phyloP scores from a whole-genome alignment of 1,284 basidiomycete species.

The Neotropicomus parvogracilis region DNA sequence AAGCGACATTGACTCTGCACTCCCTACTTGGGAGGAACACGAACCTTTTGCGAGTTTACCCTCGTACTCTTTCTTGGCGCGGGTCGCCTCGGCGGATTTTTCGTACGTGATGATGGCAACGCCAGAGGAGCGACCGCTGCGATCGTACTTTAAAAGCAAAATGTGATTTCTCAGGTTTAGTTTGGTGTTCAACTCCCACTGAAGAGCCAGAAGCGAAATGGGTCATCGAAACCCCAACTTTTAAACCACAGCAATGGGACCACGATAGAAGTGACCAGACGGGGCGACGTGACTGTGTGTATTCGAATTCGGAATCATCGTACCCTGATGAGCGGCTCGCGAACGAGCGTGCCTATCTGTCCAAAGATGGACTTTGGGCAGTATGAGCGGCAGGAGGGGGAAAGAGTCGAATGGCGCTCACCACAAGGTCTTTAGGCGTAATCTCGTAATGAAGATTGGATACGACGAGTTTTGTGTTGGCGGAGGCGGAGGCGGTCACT shows the following conservation, averaged over 20 bases:
- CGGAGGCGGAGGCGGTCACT: conserved; percentile 25
- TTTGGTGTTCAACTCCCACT: conserved; percentile 32
- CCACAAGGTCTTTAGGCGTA: conserved; percentile 82
- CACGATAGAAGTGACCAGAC: conserved; percentile 34
- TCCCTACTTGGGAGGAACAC: conserved; percentile 4
- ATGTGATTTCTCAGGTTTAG: conserved; percentile 36
- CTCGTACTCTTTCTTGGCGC: conserved; percentile 84
- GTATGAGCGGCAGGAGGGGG: background rate
- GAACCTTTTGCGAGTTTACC: conserved; percentile 89
- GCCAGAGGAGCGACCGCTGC: conserved; percentile 90
- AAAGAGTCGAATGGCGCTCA: conserved; percentile 37
- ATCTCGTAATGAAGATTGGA: conserved; percentile 94
- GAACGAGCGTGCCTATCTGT: conserved; percentile 86
- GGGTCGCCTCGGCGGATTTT: conserved; percentile 72
- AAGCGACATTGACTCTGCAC: background rate
- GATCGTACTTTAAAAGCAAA: conserved; percentile 77
- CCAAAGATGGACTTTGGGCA: conserved; percentile 78
- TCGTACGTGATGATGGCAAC: conserved; percentile 82
- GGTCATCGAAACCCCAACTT: conserved; percentile 34
- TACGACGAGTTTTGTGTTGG: conserved; percentile 70
- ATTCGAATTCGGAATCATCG: conserved; percentile 67
- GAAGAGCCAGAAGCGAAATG: conserved; percentile 41
- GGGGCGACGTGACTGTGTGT: conserved; percentile 37
- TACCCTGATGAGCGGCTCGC: conserved; percentile 94
- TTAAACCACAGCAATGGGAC: conserved; percentile 25